Percentiles rank a stretch among this genome's conserved stretches.
Evolutionary conservation across 2,329 filamentous ascomycete species (phyloP).

Genomic region (Trichoderma atrobrunneum): DNA sequence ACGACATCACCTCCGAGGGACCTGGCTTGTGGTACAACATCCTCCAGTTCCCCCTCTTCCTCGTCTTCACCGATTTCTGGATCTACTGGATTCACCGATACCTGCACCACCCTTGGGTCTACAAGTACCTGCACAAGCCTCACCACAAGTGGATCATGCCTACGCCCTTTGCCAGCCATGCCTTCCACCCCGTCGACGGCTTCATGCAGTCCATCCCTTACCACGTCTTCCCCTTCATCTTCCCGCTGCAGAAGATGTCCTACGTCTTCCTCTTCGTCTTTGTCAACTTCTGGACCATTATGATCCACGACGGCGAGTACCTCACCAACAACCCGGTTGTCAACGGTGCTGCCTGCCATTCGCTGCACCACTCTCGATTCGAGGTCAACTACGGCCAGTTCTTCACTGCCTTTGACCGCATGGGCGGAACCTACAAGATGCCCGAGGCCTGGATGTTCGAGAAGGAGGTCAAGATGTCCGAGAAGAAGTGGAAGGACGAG

Average conservation of each 20-base stretch:
- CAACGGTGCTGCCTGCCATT: conserved; percentile 92
- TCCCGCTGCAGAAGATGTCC: conserved; percentile 87
- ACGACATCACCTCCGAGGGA: conserved; percentile 73
- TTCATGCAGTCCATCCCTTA: conserved; percentile 87
- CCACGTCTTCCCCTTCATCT: conserved; percentile 88
- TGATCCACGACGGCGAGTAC: conserved; percentile 96
- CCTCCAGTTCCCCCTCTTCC: conserved; percentile 82
- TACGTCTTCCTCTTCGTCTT: conserved; percentile 85
- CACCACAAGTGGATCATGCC: conserved; percentile 99
- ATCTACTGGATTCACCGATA: conserved; percentile 92
- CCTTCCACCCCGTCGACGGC: conserved; percentile 92
- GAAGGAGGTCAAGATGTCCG: conserved; percentile 80
- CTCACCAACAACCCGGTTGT: conserved; percentile 85
- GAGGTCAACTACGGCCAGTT: conserved; percentile 85
- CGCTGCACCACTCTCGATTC: conserved; percentile 62
- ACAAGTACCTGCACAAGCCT: conserved; percentile 91
- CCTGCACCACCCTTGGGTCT: conserved; percentile 71
- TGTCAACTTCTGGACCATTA: conserved; percentile 95
- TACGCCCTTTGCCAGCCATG: conserved; percentile 85
- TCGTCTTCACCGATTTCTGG: conserved; percentile 82
- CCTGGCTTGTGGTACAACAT: conserved; percentile 76
- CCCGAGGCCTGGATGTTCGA: conserved; percentile 85
- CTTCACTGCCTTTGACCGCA: conserved; percentile 85
- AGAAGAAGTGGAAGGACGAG: conserved; percentile 77
- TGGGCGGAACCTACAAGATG: conserved; percentile 82